A percentile compares a stretch with the other conserved stretches of the same genome.
These are phyloP conservation scores for Kwoniella sp. DNA, from an alignment of 768 basidiomycete genomes.

Conservation along the genomic window DNA sequence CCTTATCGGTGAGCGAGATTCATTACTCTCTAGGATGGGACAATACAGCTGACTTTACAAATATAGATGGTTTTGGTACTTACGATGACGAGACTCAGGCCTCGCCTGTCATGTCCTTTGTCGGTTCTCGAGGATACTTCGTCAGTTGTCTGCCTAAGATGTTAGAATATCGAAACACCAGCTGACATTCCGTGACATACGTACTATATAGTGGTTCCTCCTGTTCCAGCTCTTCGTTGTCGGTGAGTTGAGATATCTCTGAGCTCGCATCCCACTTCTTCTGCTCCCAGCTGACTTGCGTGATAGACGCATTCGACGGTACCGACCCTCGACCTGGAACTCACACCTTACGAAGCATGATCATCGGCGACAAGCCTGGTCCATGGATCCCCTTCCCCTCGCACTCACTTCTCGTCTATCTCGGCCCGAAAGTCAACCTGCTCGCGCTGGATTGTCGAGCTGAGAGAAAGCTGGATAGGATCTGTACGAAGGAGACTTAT, in stretches of 20 bases:
- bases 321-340: slow-evolving; percentile 63
- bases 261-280: no score
- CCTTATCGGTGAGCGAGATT: slow-evolving; percentile 64
- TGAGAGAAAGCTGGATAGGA: slow-evolving; percentile 77
- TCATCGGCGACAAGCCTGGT: slow-evolving; percentile 70
- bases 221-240: slow-evolving; percentile 92
- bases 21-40: no score
- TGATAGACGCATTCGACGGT: slow-evolving; percentile 72
- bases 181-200: background rate
- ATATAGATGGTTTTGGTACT: slow-evolving; percentile 49
- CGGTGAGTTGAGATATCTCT: slow-evolving; percentile 58
- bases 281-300: background rate
- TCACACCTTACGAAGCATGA: slow-evolving; percentile 70
- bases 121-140: slow-evolving; percentile 84
- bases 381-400: slow-evolving; percentile 77
- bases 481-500: slow-evolving; percentile 77
- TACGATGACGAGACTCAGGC: slow-evolving; percentile 51
- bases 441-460: slow-evolving; percentile 66
- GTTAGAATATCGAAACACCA: background rate
- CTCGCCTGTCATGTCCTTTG: slow-evolving; percentile 59
- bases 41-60: slow-evolving; percentile 2
- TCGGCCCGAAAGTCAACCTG: slow-evolving; percentile 73
- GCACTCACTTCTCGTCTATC: slow-evolving; percentile 76
- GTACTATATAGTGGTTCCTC: slow-evolving; percentile 61
- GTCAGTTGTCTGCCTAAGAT: slow-evolving; percentile 19